Percentiles rank a stretch among this genome's conserved stretches.
These are phyloP conservation scores for Pseudogymnoascus sp. DNA, from an alignment of 2,329 filamentous ascomycete species.

Conservation along the genomic window DNA sequence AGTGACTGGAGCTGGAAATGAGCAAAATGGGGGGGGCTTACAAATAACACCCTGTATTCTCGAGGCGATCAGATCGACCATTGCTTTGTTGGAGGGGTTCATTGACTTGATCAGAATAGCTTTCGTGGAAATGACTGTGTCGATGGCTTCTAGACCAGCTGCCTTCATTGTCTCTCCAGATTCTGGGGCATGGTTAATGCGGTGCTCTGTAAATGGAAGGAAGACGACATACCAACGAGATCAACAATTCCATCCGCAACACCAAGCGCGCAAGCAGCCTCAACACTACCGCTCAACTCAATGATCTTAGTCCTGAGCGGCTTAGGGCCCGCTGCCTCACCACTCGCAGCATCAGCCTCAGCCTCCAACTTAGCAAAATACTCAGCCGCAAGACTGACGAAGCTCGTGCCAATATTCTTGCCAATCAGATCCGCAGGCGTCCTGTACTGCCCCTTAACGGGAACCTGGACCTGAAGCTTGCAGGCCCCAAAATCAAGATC, in stretches of 20 bases:
- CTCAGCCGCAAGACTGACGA: constrained; percentile 71
- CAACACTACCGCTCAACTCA: constrained; percentile 91
- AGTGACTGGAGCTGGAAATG: constrained; percentile 11
- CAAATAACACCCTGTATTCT: constrained; percentile 90
- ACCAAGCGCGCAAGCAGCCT: constrained; percentile 90
- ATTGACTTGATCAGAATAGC: constrained; percentile 90
- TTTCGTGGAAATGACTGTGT: constrained; percentile 81
- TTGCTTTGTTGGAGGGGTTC: constrained; percentile 66
- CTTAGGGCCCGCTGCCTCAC: constrained; percentile 32
- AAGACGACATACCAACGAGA: constrained; percentile 67
- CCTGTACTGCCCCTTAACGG: constrained; percentile 67
- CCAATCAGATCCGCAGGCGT: constrained; percentile 74
- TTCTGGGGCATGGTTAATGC: constrained; percentile 47
- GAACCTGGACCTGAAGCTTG: constrained; percentile 94
- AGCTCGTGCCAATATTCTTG: constrained; percentile 92
- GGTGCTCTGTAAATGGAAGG: background rate
- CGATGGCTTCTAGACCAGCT: constrained; percentile 86
- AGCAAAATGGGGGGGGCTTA: constrained; percentile 29
- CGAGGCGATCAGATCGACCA: constrained; percentile 77
- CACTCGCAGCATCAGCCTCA: constrained; percentile 32
- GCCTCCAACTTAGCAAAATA: constrained; percentile 78
- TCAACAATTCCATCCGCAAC: constrained; percentile 97
- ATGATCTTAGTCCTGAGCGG: constrained; percentile 81
- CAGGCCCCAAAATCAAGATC: constrained; percentile 86
- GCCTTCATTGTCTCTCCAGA: constrained; percentile 98